Base-by-base conservation (phyloP, 495 filamentous ascomycete species). In the Immersiella caudata region DNA sequence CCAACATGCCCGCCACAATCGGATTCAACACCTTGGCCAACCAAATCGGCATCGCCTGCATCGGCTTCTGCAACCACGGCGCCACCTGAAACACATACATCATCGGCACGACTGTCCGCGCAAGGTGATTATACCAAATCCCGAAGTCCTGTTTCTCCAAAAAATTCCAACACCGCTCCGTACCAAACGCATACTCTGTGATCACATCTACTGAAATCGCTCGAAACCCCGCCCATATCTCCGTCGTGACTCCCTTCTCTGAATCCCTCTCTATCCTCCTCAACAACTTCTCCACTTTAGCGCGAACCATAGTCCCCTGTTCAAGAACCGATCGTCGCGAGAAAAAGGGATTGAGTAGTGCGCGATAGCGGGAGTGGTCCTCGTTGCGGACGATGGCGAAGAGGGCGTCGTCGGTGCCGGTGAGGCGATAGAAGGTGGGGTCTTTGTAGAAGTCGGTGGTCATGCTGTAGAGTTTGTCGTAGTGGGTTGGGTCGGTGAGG, bases 321-420 rank as follows among this genome's bases (percentile, higher is more conserved):
- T 72, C 68, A 3, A 79, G 70, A 16, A 79, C 75, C 2, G 67
- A 73, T 16, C 71, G 69, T 0, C 75, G 70, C 0, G 81, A 82
- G 70, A 82, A 83, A 67, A 82, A 83, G 0, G 76, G 77, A 68
- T 78, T 80, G 11, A 82, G 64, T 0, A 71, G 69, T 0, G 63
- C 64, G 7, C 82, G 75, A 6, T 78, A 74, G 0, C 66, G 52
- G 1, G 73, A 74, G 70, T 83, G 81, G 5, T 78, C 65, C 3
- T 77, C 73, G 24, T 71, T 70, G 24, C 62, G 63, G 0, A 66
- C 62, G 4, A 78, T 69, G 9, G 75, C 68, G 36, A 76, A 64
- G n/a, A 70, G 50, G 21, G 62, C 61, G 27, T 69, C 54, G 27
- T 65, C 54, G 25, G 25, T 21, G 12, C 58, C 58, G 2, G 58